Conservation (phyloP, 164 flowering plant genomes). For the Magnolia officinalis region DNA sequence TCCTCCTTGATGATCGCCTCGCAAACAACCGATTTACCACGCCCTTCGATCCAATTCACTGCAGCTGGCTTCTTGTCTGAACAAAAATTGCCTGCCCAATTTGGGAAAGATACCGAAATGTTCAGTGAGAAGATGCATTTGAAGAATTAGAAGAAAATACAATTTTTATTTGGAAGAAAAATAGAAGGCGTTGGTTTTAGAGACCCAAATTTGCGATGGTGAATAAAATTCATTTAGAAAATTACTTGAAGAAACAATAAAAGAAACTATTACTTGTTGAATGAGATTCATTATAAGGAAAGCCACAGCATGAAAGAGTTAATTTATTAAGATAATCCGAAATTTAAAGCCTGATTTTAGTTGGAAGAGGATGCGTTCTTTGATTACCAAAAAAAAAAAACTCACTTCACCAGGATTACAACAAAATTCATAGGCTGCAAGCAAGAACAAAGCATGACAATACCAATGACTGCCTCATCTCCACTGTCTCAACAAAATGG, state of each 20-base stretch:
- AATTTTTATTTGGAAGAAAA: background rate
- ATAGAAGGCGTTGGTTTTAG: background rate
- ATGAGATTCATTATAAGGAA: background rate
- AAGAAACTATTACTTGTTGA: background rate
- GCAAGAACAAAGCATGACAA: background rate
- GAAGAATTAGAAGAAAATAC: background rate
- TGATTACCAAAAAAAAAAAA: no score
- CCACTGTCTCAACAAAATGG: background rate
- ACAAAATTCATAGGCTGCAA: background rate
- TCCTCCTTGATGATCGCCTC: conserved; percentile 77
- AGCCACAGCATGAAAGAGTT: background rate
- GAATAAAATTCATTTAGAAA: background rate
- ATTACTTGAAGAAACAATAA: background rate
- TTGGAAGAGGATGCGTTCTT: no score
- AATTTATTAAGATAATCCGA: background rate
- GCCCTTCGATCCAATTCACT: conserved; percentile 85
- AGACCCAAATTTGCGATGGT: background rate
- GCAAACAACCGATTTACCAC: conserved; percentile 80
- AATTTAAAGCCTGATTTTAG: no score
- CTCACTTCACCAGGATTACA: background rate
- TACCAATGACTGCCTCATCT: background rate
- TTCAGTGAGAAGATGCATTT: background rate
- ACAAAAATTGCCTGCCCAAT: conserved; percentile 55
- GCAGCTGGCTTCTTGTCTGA: conserved; percentile 86
- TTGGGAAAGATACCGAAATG: background rate